Conservation (phyloP, 805 yeast genomes). For the Ogataea populi-albae region DNA sequence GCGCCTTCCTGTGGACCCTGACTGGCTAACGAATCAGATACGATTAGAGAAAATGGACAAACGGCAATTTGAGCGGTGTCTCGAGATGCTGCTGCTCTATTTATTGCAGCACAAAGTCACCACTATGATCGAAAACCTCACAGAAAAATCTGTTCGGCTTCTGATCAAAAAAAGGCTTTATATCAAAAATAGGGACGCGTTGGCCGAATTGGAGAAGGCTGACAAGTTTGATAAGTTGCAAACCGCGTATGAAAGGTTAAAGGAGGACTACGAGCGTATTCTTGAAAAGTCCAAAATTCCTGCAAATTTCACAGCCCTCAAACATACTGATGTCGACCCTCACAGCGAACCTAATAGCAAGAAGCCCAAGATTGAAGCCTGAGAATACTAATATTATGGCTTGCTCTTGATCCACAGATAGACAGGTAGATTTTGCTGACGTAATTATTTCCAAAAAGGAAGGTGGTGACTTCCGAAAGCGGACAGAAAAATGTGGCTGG, state of each 20-base stretch:
- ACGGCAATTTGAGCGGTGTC: constrained; percentile 71
- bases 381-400: constrained; percentile 1
- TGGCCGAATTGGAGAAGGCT: constrained; percentile 59
- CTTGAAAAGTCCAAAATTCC: constrained; percentile 30
- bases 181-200: constrained; percentile 76
- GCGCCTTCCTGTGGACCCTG: constrained; percentile 23
- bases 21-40: constrained; percentile 42
- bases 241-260: constrained; percentile 66
- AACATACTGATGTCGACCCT: constrained; percentile 8
- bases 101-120: constrained; percentile 28
- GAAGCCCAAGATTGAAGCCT: constrained; percentile 7
- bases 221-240: constrained; percentile 70
- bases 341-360: constrained; percentile 8
- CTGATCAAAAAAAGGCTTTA: constrained; percentile 74
- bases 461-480: constrained; percentile 18
- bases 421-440: too few relatives aligned
- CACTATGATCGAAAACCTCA: constrained; percentile 21
- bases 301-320: constrained; percentile 6
- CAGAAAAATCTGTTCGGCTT: constrained; percentile 43
- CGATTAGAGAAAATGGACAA: constrained; percentile 57
- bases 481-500: constrained; percentile 8
- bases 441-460: constrained; percentile 14
- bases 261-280: constrained; percentile 68
- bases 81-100: constrained; percentile 69
- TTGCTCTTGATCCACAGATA: constrained; percentile 1